A percentile compares a stretch with the other conserved stretches of the same genome.
phyloP scores from a whole-genome alignment of 2,329 filamentous ascomycete species.

The Colletotrichum orbiculare region DNA sequence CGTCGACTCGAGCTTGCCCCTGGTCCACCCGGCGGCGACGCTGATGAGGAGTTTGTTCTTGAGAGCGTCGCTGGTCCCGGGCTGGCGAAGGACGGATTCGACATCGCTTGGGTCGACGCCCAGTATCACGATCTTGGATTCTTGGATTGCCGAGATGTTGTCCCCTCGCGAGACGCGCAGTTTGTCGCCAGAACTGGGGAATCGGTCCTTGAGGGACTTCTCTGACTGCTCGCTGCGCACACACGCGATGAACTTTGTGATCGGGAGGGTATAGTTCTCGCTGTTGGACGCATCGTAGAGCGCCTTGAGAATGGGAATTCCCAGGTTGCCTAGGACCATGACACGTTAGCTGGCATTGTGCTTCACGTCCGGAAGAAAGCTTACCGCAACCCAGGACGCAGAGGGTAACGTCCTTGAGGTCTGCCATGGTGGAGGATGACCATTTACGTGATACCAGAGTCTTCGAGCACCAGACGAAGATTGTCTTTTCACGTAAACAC shows the following conservation, averaged over 20 bases:
- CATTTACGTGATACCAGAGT: not conserved
- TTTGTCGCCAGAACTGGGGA: constrained; percentile 31
- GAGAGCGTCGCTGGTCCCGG: constrained; percentile 51
- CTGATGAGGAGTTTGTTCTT: constrained; percentile 60
- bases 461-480: rapidly evolving
- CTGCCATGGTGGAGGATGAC: constrained; percentile 3
- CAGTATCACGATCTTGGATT: constrained; percentile 56
- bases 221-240: constrained; percentile 44
- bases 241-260: constrained; percentile 43
- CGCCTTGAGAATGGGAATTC: constrained; percentile 44
- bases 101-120: constrained; percentile 59
- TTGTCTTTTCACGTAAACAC: no score
- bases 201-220: constrained; percentile 38
- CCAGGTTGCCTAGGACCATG: constrained; percentile 45
- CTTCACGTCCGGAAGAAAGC: not conserved
- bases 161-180: constrained; percentile 46
- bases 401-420: constrained; percentile 10
- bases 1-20: constrained; percentile 49
- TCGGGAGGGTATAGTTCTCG: constrained; percentile 36
- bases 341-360: not conserved
- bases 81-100: constrained; percentile 47
- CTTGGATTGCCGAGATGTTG: constrained; percentile 47
- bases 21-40: constrained; percentile 61
- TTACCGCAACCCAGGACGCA: constrained; percentile 38
- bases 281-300: constrained; percentile 33